A percentile compares a stretch with the other conserved stretches of the same genome.
These are phyloP conservation scores for Hamigera avellanea DNA, from an alignment of 495 filamentous ascomycete genomes.

Conservation along the genomic window DNA sequence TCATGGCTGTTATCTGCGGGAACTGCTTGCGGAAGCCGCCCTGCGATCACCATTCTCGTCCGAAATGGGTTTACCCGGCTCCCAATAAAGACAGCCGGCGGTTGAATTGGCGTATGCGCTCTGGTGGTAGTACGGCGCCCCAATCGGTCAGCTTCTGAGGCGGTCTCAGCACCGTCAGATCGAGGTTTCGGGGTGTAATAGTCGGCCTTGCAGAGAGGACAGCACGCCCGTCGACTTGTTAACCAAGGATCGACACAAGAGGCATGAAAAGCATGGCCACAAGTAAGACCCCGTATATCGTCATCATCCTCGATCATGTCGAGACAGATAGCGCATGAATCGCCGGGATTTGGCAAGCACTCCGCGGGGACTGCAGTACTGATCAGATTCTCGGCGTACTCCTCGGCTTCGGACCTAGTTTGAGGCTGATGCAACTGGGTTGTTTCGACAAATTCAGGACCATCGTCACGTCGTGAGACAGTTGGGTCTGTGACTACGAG, in stretches of 20 bases:
- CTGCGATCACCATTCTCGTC: neutral
- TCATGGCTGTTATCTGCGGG: neutral
- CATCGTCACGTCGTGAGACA: neutral
- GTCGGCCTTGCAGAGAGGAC: conserved; percentile 82
- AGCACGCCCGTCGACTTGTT: conserved; percentile 84
- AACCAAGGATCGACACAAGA: conserved; percentile 94
- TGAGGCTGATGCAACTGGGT: conserved; percentile 1
- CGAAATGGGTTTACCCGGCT: conserved; percentile 1
- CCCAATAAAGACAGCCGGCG: neutral
- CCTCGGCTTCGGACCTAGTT: conserved; percentile 22
- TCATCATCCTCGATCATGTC: conserved; percentile 78
- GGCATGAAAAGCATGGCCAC: conserved; percentile 93
- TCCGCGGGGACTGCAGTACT: conserved; percentile 72
- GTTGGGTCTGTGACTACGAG: conserved; percentile 5
- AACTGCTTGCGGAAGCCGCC: neutral
- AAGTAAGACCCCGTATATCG: conserved; percentile 77
- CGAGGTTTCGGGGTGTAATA: conserved; percentile 2
- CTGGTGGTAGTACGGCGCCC: neutral
- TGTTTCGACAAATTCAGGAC: neutral
- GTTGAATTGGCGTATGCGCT: neutral
- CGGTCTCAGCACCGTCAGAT: neutral
- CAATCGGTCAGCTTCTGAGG: neutral
- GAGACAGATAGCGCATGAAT: conserved; percentile 89
- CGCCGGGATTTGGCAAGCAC: conserved; percentile 74
- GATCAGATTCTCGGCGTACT: conserved; percentile 73